These are phyloP conservation scores for Leccinum solheimii DNA, from an alignment of 1,284 basidiomycete genomes.

Conservation along the genomic window DNA sequence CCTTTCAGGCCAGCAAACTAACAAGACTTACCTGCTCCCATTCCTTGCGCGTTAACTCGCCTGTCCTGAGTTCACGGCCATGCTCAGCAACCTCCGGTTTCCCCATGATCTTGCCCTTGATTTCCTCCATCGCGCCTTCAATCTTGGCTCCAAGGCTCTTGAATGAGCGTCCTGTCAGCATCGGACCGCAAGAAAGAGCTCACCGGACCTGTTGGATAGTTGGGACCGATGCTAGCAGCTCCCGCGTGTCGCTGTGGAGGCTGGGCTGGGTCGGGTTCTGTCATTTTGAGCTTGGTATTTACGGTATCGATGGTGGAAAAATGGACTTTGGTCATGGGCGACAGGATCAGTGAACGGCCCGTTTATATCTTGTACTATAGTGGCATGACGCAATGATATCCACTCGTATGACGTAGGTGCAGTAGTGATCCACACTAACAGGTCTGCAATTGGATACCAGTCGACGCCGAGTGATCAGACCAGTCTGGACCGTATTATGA, in stretches of 20 bases:
- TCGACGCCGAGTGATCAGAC: no score
- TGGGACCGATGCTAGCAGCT: constrained; percentile 23
- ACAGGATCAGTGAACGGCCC: neutral
- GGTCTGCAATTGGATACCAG: neutral
- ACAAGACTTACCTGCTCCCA: constrained; percentile 37
- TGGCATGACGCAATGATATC: constrained; percentile 2
- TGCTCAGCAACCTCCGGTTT: constrained; percentile 48
- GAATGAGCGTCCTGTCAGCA: neutral
- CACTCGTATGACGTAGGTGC: neutral
- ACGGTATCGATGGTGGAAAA: constrained; percentile 2
- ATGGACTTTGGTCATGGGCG: constrained; percentile 16
- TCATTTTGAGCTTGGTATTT: constrained; percentile 1
- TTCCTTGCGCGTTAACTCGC: constrained; percentile 49
- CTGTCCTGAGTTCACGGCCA: constrained; percentile 48
- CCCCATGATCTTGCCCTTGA: constrained; percentile 50
- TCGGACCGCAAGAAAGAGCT: constrained; percentile 1
- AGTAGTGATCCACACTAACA: neutral
- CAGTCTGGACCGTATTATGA: no score
- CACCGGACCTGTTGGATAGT: constrained; percentile 21
- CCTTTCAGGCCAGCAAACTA: neutral
- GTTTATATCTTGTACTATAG: neutral
- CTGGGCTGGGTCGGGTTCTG: neutral
- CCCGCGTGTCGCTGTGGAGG: constrained; percentile 27
- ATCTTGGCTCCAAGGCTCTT: constrained; percentile 48
- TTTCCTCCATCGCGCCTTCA: constrained; percentile 49